These are phyloP conservation scores for Lactarius psammicola DNA, from an alignment of 768 basidiomycete species.

Conservation along the genomic window DNA sequence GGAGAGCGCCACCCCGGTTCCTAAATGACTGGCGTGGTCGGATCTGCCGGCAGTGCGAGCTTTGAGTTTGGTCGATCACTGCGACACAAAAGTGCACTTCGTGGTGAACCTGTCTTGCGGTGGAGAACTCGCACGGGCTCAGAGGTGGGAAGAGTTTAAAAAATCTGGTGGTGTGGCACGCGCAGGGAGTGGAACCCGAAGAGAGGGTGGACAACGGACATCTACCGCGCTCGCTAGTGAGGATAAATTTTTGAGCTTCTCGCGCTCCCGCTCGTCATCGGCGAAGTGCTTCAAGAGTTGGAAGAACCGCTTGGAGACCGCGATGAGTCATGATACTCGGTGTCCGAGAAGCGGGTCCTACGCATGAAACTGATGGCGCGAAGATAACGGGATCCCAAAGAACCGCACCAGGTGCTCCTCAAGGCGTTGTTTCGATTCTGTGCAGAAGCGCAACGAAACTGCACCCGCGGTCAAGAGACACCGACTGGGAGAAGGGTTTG, in stretches of 20 bases:
- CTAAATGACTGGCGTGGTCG: not conserved
- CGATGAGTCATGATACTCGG: slow-evolving; percentile 49
- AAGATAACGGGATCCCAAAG: slow-evolving; percentile 55
- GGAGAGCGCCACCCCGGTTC: not conserved
- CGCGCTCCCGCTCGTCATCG: slow-evolving; percentile 69
- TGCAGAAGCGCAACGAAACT: slow-evolving; percentile 42
- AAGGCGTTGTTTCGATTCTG: slow-evolving; percentile 39
- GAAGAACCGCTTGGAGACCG: slow-evolving; percentile 84
- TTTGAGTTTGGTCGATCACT: slow-evolving; percentile 70
- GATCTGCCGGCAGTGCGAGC: slow-evolving; percentile 41
- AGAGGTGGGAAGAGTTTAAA: slow-evolving; percentile 87
- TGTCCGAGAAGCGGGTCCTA: slow-evolving; percentile 53
- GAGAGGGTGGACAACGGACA: slow-evolving; percentile 28
- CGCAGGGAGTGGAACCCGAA: slow-evolving; percentile 71
- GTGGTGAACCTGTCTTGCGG: slow-evolving; percentile 73
- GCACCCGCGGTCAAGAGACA: slow-evolving; percentile 36
- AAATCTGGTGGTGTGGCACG: slow-evolving; percentile 80
- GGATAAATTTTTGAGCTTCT: slow-evolving; percentile 82
- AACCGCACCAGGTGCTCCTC: slow-evolving; percentile 46
- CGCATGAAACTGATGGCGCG: slow-evolving; percentile 46
- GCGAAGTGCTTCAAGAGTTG: slow-evolving; percentile 76
- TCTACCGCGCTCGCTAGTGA: slow-evolving; percentile 66
- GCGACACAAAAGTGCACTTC: slow-evolving; percentile 86
- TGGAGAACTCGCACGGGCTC: slow-evolving; percentile 87
- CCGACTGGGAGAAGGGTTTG: slow-evolving; percentile 27